These are phyloP conservation scores for Clarireedia homoeocarpa DNA, from an alignment of 2,329 filamentous ascomycete genomes.

Conservation along the genomic window DNA sequence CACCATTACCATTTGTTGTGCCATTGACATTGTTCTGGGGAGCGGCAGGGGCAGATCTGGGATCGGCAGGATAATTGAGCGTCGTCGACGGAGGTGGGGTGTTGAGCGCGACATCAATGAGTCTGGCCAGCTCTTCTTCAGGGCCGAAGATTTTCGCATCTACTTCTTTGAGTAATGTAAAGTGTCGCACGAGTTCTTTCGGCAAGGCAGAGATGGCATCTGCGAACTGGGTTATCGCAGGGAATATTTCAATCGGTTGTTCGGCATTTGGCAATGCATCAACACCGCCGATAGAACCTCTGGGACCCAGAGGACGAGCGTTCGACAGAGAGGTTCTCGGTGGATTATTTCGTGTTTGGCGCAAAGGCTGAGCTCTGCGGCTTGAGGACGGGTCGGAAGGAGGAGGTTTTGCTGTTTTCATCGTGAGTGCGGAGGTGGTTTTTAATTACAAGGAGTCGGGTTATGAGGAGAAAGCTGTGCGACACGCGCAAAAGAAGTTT, in stretches of 20 bases:
- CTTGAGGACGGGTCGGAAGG: conserved; percentile 33
- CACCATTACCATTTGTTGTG: conserved; percentile 25
- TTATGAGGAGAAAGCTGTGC: conserved; percentile 15
- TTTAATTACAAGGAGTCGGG: conserved; percentile 8
- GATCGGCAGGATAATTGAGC: conserved; percentile 20
- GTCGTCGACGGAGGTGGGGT: conserved; percentile 37
- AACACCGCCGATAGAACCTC: conserved; percentile 39
- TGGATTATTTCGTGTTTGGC: conserved; percentile 58
- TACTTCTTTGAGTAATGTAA: conserved; percentile 92
- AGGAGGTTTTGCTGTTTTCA: conserved; percentile 29
- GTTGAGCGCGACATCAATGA: conserved; percentile 58
- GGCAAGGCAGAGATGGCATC: conserved; percentile 88
- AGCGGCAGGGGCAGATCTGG: conserved; percentile 23
- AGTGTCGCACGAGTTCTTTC: conserved; percentile 91
- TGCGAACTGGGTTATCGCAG: conserved; percentile 68
- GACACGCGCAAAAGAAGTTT: conserved; percentile 14
- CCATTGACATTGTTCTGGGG: conserved; percentile 26
- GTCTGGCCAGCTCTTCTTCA: conserved; percentile 71
- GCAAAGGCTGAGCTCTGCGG: conserved; percentile 55
- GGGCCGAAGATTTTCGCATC: conserved; percentile 92
- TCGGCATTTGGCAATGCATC: conserved; percentile 26
- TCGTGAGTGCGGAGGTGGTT: conserved; percentile 19
- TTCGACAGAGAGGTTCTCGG: conserved; percentile 44
- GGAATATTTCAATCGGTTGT: conserved; percentile 59
- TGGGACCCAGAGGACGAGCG: conserved; percentile 33